Percentiles rank a stretch among this genome's conserved stretches.
phyloP scores from a whole-genome alignment of 1,284 basidiomycete species.

The Heterobasidion parviporum region DNA sequence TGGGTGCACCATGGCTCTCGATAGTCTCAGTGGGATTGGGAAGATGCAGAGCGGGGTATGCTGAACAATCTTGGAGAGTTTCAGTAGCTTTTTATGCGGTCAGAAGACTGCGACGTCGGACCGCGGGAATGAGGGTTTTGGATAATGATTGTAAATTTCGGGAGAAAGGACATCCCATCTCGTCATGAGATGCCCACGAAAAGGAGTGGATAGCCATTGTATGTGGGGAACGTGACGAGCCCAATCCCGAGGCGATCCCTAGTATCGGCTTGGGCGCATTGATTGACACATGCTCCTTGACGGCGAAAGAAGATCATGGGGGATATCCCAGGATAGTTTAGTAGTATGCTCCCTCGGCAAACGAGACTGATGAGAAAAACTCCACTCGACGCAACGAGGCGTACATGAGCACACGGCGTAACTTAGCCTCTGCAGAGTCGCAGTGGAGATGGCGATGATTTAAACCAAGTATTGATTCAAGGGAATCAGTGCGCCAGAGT shows the following conservation, averaged over 20 bases:
- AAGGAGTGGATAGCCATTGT: neutral
- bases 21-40: too few species aligned
- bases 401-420: neutral
- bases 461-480: too few species aligned
- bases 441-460: too few species aligned
- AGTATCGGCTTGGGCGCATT: neutral
- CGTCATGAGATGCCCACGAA: neutral
- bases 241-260: neutral
- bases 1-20: conserved; percentile 37
- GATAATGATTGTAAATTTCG: neutral
- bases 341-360: neutral
- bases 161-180: neutral
- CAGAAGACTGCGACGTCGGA: neutral
- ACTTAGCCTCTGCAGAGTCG: too few species aligned
- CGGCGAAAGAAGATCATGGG: neutral
- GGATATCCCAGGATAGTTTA: neutral
- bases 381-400: neutral
- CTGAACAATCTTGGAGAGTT: neutral
- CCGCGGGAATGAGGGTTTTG: neutral
- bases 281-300: neutral
- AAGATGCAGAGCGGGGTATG: neutral
- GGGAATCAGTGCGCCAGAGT: too few species aligned
- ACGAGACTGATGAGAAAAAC: neutral
- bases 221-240: neutral
- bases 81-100: neutral